phyloP scores from a whole-genome alignment of 2,329 filamentous ascomycete species.

The Cytospora piceae region DNA sequence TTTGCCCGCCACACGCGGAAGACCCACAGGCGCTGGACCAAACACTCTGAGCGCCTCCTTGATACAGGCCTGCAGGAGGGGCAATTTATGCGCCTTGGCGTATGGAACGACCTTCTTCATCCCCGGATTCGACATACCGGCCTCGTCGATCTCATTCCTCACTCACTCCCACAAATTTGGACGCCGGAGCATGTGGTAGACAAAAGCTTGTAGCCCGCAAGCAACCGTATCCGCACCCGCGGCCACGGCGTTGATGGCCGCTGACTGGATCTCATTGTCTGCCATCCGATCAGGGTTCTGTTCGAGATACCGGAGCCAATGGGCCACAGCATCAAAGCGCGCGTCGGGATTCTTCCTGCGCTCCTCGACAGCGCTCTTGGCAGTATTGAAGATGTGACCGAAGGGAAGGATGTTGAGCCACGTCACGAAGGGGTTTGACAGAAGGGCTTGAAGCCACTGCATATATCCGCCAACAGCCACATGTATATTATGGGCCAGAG shows the following conservation, averaged over 20 bases:
- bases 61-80: constrained; percentile 41
- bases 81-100: constrained; percentile 37
- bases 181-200: constrained; percentile 35
- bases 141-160: constrained; percentile 34
- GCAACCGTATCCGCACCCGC: constrained; percentile 35
- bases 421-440: constrained; percentile 37
- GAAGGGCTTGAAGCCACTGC: constrained; percentile 32
- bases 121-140: constrained; percentile 4
- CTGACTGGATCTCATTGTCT: constrained; percentile 33
- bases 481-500: constrained; percentile 24
- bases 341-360: constrained; percentile 30
- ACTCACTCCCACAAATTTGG: constrained; percentile 30
- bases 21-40: constrained; percentile 35
- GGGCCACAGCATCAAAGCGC: constrained; percentile 34
- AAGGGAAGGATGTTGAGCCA: constrained; percentile 35
- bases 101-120: constrained; percentile 31
- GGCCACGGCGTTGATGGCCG: constrained; percentile 30
- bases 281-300: constrained; percentile 32
- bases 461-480: constrained; percentile 32
- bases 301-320: constrained; percentile 34
- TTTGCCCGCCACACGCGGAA: constrained; percentile 36
- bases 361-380: constrained; percentile 29
- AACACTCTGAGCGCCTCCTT: constrained; percentile 40
- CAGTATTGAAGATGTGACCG: constrained; percentile 34
- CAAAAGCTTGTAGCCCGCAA: constrained; percentile 34